These are phyloP conservation scores for Oryza brachyantha DNA, from an alignment of 176 grass and related monocot species.

Conservation along the genomic window DNA sequence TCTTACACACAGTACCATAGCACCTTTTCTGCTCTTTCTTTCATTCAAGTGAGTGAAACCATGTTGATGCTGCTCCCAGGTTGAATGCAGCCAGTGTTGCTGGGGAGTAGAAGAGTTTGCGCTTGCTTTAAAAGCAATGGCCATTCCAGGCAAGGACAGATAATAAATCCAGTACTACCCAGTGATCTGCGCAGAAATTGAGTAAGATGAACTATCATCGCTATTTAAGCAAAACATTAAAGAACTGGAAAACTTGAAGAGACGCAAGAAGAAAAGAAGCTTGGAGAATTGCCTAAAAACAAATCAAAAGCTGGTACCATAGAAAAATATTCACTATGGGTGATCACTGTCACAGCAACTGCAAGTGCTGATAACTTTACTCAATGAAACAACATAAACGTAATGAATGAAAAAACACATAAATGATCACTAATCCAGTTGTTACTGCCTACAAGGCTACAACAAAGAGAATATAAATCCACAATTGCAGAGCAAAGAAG, in stretches of 20 bases:
- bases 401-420: background rate
- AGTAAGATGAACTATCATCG: background rate
- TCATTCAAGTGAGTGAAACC: conserved; percentile 41
- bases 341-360: background rate
- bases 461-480: background rate
- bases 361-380: background rate
- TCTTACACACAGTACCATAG: conserved; percentile 17
- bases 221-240: background rate
- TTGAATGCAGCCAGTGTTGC: conserved; percentile 1
- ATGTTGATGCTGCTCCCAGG: background rate
- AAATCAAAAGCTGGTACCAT: background rate
- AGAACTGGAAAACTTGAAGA: background rate
- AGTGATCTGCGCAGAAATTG: conserved; percentile 21
- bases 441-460: background rate
- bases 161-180: background rate
- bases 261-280: background rate
- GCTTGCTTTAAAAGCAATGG: conserved; percentile 42
- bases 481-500: background rate
- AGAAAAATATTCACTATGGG: background rate
- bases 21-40: conserved; percentile 33
- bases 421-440: background rate
- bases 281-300: background rate
- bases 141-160: conserved; percentile 41
- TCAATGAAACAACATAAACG: background rate
- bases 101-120: background rate